Base-by-base conservation (phyloP, 495 filamentous ascomycete genomes). In the Aspergillus sclerotioniger region DNA sequence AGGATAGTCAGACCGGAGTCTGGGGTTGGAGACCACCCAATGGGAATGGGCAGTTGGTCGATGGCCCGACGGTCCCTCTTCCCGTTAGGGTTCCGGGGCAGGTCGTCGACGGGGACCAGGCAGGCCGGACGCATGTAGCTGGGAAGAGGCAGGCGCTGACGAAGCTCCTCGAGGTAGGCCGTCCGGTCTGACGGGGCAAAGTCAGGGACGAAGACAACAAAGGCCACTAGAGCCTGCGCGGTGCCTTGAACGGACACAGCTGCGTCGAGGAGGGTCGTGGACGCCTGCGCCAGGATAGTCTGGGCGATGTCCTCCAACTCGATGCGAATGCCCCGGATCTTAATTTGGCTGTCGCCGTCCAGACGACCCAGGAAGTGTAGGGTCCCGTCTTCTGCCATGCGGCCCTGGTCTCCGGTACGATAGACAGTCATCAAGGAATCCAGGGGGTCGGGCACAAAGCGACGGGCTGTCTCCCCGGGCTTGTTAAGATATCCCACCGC, bases 311-410 rank as follows among this genome's bases (percentile, higher is more conserved):
- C 82, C 3, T 59, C 28, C 0, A 85, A 64, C 2, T 85, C 80
- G 6, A 83, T 73, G 0, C 82, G 80, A 3, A 79, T 9, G 0
- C 82, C 82, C 2, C 74, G 67, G 0, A 85, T 39, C 57, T 85
- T 84, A 44, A 82, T 60, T 54, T 79, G 74, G 0, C 67, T 73
- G 53, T 77, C 73, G 12, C 72, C 73, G 7, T 57, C 71, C 5
- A 75, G 68, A 0, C 77, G 65, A 1, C 73, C 70, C 2, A 60
- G 4, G 16, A 66, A 54, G 1, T 65, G 41, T 10, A 80, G 44
- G 0, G 62, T 16, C 3, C 77, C 75, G 56, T 76, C 70, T 0
- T 8, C 19, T 0, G 6, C 45, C 21, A 70, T 29, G 1, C 46
- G 3, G 0, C 63, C 68, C 12, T 20, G 28, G 54, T 72, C 69